Evolutionary conservation across 202 grass and related monocot genomes (phyloP), one percentile per base, ranked within the genome.

Genomic region (Saccharum hybrid): DNA sequence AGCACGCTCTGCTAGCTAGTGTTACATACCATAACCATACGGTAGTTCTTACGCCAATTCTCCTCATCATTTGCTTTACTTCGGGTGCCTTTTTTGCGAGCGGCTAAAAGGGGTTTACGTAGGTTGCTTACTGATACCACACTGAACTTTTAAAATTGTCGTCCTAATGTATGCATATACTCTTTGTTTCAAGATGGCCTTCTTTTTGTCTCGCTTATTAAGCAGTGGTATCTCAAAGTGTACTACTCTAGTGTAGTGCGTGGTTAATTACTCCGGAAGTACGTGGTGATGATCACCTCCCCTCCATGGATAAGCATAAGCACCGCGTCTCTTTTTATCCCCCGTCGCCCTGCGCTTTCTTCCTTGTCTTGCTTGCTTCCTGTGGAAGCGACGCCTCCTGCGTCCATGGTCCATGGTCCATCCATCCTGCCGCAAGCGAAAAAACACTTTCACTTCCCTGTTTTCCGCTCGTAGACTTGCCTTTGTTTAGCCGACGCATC

Each of bases 311-410:
- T 57, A 57, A 57, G 52, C 19, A 82, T 89, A 46, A 77, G 72
- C 65, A 71, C 31, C 38, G 2, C 43, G 77, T 89, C 78, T 14
- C 59, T 82, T 81, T 81, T 66, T 13, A 3, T 2, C 38, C 6
- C 19, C 15, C 18, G 16, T 8, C 46, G 3, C 45, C 45, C 13
- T 4, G 21, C 28, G 8, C 65, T 70, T 41, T 80, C 2, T 22
- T 5, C 21, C 26, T 21, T 7, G 68, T 41, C 51, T 88, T 82
- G 83, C 87, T 81, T 89, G 83, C 88, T 81, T 89, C 72, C 30
- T 68, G n/a, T 36, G 21, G 57, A 88, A 88, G 87, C 71, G 41
- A 88, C 18, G 64, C 39, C 38, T 51, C 78, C 23, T 13, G 14
- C n/a, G 14, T 10, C 37, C 39, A 19, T 21, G 52, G 14, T 45